Evolutionary conservation across 257 asterid species (phyloP).

Genomic region (Fraxinus excelsior): DNA sequence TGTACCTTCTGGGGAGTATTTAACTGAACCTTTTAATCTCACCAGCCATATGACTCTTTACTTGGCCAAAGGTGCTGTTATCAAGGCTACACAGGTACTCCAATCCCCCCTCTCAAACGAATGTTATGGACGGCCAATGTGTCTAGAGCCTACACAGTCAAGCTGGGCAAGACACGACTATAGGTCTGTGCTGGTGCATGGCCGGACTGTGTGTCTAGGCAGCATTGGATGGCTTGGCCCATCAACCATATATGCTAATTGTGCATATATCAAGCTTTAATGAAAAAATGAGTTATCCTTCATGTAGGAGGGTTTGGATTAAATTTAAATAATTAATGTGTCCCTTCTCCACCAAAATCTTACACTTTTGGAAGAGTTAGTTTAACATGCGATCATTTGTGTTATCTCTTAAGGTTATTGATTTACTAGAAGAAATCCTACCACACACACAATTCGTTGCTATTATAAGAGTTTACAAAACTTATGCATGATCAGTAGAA

Average conservation of each 20-base stretch:
- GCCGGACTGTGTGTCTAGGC: no score
- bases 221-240: no score
- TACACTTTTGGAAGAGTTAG: not conserved
- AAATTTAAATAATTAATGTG: not conserved
- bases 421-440: not conserved
- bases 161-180: no score
- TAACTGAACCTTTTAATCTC: conserved; percentile 72
- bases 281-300: not conserved
- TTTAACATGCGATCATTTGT: not conserved
- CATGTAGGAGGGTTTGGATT: not conserved
- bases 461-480: not conserved
- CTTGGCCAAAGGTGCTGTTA: conserved; percentile 79
- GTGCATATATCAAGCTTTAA: not conserved
- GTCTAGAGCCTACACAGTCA: no score
- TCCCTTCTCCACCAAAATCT: not conserved
- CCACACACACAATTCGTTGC: not conserved
- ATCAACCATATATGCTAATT: not conserved
- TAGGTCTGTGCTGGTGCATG: no score
- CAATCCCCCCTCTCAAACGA: no score
- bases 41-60: conserved; percentile 68
- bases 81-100: conserved; percentile 77
- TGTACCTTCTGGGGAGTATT: conserved; percentile 81
- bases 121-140: no score
- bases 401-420: not conserved
- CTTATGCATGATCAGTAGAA: not conserved